phyloP scores from a whole-genome alignment of 2,329 filamentous ascomycete species.

The Cladophialophora immunda region DNA sequence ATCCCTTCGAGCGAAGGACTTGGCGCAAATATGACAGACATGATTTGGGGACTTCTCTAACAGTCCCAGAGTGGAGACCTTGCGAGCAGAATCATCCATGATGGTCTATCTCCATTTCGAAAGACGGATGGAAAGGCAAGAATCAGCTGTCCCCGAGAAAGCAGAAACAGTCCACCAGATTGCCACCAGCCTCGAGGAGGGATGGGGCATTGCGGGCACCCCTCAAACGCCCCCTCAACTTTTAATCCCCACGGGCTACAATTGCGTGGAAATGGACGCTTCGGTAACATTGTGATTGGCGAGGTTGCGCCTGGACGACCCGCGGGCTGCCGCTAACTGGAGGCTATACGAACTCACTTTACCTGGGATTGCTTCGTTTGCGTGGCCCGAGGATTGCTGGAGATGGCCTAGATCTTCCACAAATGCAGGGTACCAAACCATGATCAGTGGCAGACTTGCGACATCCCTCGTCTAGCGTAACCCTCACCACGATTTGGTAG shows the following conservation, averaged over 20 bases:
- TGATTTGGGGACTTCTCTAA: not conserved
- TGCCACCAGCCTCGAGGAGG: too few relatives aligned
- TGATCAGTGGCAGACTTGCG: too few relatives aligned
- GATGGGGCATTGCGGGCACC: not conserved
- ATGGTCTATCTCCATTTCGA: not conserved
- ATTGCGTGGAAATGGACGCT: not conserved
- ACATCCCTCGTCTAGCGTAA: too few relatives aligned
- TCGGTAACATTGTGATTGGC: not conserved
- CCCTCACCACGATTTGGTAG: too few relatives aligned
- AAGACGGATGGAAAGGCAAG: not conserved
- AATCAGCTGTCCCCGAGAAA: not conserved
- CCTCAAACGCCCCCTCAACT: not conserved
- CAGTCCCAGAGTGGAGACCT: not conserved
- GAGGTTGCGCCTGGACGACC: not conserved
- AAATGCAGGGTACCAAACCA: too few relatives aligned
- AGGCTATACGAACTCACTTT: not conserved
- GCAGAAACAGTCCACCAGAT: not conserved
- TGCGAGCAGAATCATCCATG: not conserved
- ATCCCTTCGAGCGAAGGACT: conserved; percentile 9
- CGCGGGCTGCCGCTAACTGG: not conserved
- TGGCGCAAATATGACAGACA: conserved; percentile 3
- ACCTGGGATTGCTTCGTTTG: not conserved
- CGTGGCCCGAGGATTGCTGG: too few relatives aligned
- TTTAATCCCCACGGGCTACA: not conserved
- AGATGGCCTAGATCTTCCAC: too few relatives aligned